A percentile compares a stretch with the other conserved stretches of the same genome.
phyloP scores from a whole-genome alignment of 2,329 filamentous ascomycete genomes.

The Bimuria novae-zelandiae region DNA sequence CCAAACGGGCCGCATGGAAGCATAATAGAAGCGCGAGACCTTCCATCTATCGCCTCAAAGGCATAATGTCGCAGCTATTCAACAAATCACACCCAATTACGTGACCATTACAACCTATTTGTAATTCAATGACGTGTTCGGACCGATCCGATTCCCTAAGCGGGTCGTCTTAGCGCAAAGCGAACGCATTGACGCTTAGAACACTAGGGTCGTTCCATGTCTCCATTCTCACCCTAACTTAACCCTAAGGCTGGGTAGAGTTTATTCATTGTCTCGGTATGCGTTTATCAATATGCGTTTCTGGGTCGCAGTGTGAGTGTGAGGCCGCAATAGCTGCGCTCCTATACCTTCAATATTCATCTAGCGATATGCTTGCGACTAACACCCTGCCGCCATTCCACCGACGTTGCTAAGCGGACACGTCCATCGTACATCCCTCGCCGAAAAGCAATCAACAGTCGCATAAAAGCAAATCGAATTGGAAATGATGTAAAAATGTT shows the following conservation, averaged over 20 bases:
- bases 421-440: slow-evolving; percentile 25
- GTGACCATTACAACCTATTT: neutral
- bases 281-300: too few species aligned
- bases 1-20: neutral
- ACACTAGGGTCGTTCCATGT: neutral
- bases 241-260: neutral
- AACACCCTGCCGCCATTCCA: neutral
- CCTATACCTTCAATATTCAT: slow-evolving; percentile 7
- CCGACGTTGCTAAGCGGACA: neutral
- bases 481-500: neutral
- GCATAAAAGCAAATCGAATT: neutral
- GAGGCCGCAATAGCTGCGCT: neutral
- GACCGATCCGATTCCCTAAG: neutral
- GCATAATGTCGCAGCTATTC: neutral
- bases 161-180: neutral
- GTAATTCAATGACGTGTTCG: neutral
- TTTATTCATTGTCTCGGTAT: neutral
- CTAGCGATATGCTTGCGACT: neutral
- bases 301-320: neutral
- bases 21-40: neutral
- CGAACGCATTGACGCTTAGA: neutral
- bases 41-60: too few species aligned
- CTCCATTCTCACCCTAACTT: neutral
- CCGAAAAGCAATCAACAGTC: slow-evolving; percentile 12
- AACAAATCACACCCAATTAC: too few species aligned